Evolutionary conservation across 176 grass and related monocot species (phyloP).

Genomic region (sorghum (Sorghum bicolor)): Sorghum_bicolor_NCBIv3 NC_012875.2:2417501-2418000

Average conservation of each 20-base stretch:
- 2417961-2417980: too few species aligned
- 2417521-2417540: neutral
- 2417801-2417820: conserved; percentile 7
- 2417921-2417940: too few species aligned
- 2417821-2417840: neutral
- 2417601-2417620: conserved; percentile 26
- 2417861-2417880: neutral
- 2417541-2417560: neutral
- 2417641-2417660: too few species aligned
- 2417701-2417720: conserved; percentile 28
- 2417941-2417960: too few species aligned
- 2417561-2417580: neutral
- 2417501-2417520: conserved; percentile 43
- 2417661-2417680: conserved; percentile 14
- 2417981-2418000: too few species aligned
- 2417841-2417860: neutral
- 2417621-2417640: neutral
- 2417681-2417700: neutral
- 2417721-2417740: conserved; percentile 15
- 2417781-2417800: neutral
- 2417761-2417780: conserved; percentile 5
- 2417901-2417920: neutral
- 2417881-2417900: neutral
- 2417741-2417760: conserved; percentile 2
- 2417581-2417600: neutral